phyloP scores from a whole-genome alignment of 306 rosid genomes.

The Rosa rugosa region DNA sequence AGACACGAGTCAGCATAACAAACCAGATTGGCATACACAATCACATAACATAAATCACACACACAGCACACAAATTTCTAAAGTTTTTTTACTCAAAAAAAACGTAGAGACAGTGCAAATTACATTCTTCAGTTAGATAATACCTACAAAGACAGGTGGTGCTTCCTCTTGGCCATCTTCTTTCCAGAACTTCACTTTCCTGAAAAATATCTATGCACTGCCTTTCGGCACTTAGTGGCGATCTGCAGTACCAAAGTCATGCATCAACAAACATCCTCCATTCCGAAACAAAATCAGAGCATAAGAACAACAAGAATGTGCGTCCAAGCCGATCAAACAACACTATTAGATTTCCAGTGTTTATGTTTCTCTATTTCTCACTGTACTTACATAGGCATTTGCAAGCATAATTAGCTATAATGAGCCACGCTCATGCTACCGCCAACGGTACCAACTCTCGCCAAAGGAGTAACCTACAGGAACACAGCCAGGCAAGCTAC shows the following conservation, averaged over 20 bases:
- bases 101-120: constrained; percentile 26
- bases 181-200: constrained; percentile 84
- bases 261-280: not conserved
- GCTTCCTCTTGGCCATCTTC: constrained; percentile 80
- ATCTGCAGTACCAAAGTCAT: constrained; percentile 38
- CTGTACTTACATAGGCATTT: no score
- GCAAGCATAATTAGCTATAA: no score
- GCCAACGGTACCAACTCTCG: no score
- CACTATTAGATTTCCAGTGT: not conserved
- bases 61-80: not conserved
- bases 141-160: constrained; percentile 97
- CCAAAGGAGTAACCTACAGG: no score
- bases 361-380: not conserved
- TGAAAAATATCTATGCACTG: constrained; percentile 74
- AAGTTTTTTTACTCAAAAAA: not conserved
- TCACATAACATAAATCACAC: not conserved
- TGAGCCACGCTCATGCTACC: no score
- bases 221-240: constrained; percentile 77
- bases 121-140: constrained; percentile 56
- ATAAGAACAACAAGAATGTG: not conserved
- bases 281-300: not conserved
- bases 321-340: not conserved
- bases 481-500: no score
- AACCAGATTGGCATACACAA: not conserved
- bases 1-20: constrained; percentile 19